Conservation (phyloP, 768 basidiomycete genomes). For the Mycena sanguinolenta region DNA sequence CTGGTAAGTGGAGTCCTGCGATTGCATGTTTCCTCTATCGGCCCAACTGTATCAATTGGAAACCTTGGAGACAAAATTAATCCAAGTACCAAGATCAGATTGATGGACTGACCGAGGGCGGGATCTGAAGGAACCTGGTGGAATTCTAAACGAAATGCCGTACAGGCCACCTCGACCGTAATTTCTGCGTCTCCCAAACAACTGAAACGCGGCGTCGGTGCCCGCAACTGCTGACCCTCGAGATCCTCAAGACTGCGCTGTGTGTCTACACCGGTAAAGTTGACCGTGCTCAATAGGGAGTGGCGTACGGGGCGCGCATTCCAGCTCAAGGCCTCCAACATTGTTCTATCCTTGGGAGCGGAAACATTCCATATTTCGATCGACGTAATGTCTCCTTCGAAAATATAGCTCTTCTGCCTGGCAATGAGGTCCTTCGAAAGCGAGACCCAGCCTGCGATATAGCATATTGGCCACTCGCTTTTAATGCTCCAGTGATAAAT, state of each 20-base stretch:
- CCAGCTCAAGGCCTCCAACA: conserved; percentile 29
- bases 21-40: no score
- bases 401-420: conserved; percentile 33
- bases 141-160: conserved; percentile 32
- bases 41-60: conserved; percentile 16
- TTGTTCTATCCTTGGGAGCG: neutral
- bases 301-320: conserved; percentile 35
- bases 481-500: conserved; percentile 39
- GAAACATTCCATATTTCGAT: conserved; percentile 39
- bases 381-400: conserved; percentile 29
- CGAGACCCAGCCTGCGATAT: conserved; percentile 37
- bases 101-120: conserved; percentile 29
- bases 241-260: conserved; percentile 14
- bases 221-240: conserved; percentile 29
- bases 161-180: conserved; percentile 35
- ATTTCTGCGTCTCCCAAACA: conserved; percentile 25
- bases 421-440: conserved; percentile 18
- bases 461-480: conserved; percentile 35
- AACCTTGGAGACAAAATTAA: conserved; percentile 13
- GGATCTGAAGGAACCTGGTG: conserved; percentile 35
- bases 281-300: conserved; percentile 36
- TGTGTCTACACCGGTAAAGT: conserved; percentile 15
- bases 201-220: conserved; percentile 29
- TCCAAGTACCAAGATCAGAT: neutral
- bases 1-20: no score